phyloP scores from a whole-genome alignment of 257 asterid genomes.

The Solanum chiquidenum region DNA sequence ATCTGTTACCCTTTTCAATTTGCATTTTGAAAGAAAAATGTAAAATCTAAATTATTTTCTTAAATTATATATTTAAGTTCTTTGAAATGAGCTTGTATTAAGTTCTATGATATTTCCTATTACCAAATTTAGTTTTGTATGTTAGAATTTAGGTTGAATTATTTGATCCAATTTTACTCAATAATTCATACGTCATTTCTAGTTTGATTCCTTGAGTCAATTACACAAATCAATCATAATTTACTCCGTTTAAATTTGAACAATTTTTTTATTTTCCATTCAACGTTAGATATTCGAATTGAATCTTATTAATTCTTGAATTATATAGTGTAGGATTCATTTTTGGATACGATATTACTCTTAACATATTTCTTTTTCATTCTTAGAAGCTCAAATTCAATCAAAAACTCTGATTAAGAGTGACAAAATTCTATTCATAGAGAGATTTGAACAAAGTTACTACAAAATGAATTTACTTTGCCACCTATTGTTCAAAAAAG shows the following conservation, averaged over 20 bases:
- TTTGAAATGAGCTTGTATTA: background rate
- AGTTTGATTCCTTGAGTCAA: background rate
- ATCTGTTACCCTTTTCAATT: fast-evolving
- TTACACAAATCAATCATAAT: background rate
- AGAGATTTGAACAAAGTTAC: background rate
- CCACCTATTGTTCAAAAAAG: background rate
- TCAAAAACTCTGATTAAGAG: too few species aligned
- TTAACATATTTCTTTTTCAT: too few species aligned
- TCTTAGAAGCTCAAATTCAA: too few species aligned
- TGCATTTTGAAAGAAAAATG: background rate
- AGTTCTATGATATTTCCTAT: background rate
- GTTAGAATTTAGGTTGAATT: background rate
- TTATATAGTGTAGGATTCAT: too few species aligned
- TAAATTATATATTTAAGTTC: background rate
- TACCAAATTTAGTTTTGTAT: background rate
- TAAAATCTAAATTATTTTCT: background rate
- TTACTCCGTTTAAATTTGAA: background rate
- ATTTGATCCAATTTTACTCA: background rate
- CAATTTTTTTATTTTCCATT: too few species aligned
- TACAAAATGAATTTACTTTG: background rate
- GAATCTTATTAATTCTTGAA: too few species aligned
- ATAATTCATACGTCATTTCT: background rate
- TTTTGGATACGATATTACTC: too few species aligned
- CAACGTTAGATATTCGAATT: too few species aligned
- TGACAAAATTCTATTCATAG: background rate